Percentiles rank a stretch among this genome's conserved stretches.
These are phyloP conservation scores for Candida verbasci DNA, from an alignment of 805 yeast genomes.

Conservation along the genomic window DNA sequence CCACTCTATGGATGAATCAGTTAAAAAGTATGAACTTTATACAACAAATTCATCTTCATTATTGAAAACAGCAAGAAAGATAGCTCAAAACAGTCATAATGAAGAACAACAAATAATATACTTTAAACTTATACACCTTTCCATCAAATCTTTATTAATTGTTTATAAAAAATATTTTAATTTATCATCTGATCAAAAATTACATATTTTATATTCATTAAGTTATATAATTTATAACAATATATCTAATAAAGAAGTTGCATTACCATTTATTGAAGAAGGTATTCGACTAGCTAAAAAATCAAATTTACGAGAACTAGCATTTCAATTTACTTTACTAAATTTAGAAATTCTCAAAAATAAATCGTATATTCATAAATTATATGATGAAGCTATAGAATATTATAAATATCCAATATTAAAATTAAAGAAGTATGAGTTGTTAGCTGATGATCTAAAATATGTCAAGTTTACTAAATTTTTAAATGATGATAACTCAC, in stretches of 20 bases:
- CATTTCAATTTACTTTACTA: neutral
- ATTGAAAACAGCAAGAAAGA: constrained; percentile 18
- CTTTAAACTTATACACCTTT: constrained; percentile 25
- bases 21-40: constrained; percentile 11
- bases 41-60: constrained; percentile 18
- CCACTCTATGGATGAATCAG: neutral
- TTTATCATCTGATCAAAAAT: constrained; percentile 21
- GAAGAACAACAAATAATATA: constrained; percentile 19
- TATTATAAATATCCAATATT: neutral
- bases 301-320: neutral
- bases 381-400: constrained; percentile 1
- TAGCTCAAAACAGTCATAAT: constrained; percentile 13
- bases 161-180: constrained; percentile 24
- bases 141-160: constrained; percentile 34
- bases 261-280: neutral
- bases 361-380: neutral
- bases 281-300: neutral
- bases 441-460: neutral
- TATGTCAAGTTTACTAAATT: neutral
- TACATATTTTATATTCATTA: constrained; percentile 1
- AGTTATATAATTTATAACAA: neutral
- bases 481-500: neutral
- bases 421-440: neutral
- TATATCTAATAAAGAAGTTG: constrained; percentile 1
- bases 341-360: constrained; percentile 1